Evolutionary conservation across 768 basidiomycete genomes (phyloP).

Genomic region (Chlorophyllum brunneum): DNA sequence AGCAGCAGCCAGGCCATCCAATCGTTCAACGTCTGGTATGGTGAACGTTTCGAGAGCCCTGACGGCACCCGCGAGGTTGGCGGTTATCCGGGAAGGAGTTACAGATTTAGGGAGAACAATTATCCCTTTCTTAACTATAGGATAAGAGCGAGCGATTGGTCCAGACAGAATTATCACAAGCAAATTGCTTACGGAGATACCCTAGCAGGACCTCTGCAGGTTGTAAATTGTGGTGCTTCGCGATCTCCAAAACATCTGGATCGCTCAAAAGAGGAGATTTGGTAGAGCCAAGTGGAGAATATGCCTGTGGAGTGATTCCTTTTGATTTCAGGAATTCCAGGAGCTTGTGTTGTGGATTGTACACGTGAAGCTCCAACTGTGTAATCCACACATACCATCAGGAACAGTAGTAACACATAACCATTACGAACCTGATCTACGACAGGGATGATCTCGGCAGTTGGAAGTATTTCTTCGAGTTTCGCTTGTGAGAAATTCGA

Average conservation of each 20-base stretch:
- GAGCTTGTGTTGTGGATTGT: conserved; percentile 72
- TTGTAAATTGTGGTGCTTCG: conserved; percentile 49
- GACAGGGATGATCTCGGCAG: conserved; percentile 63
- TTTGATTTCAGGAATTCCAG: conserved; percentile 58
- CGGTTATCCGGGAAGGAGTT: conserved; percentile 60
- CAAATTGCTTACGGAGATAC: conserved; percentile 48
- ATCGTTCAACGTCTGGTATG: conserved; percentile 45
- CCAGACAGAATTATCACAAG: background rate
- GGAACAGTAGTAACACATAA: conserved; percentile 10
- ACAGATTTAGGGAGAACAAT: conserved; percentile 78
- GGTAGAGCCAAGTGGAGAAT: conserved; percentile 75
- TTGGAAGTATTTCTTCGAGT: conserved; percentile 66
- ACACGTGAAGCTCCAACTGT: conserved; percentile 71
- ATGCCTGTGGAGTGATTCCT: conserved; percentile 70
- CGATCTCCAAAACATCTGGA: conserved; percentile 55
- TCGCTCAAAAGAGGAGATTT: conserved; percentile 65
- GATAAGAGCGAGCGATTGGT: conserved; percentile 9
- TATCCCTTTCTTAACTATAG: conserved; percentile 56
- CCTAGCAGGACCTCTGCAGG: conserved; percentile 59
- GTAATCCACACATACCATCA: background rate
- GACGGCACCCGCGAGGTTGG: conserved; percentile 52
- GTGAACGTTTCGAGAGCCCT: conserved; percentile 42
- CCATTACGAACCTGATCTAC: conserved; percentile 61
- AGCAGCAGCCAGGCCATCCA: conserved; percentile 53
- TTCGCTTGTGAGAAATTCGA: conserved; percentile 72